A percentile compares a stretch with the other conserved stretches of the same genome.
phyloP scores from a whole-genome alignment of 129 eudicot species.

The Glebionis coronaria region DNA sequence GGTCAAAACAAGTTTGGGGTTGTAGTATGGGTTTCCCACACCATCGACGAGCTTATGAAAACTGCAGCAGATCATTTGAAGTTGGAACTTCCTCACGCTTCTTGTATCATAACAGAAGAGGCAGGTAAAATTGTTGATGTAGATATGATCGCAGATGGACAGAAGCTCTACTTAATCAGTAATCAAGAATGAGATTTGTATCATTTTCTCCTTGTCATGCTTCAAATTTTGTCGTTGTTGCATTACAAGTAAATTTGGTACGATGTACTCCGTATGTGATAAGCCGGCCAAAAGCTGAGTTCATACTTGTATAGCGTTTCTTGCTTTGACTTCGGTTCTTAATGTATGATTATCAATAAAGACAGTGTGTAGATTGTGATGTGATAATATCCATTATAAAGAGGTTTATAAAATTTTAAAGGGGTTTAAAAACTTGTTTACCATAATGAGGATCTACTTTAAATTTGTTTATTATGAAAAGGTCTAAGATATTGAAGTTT shows the following conservation, averaged over 20 bases:
- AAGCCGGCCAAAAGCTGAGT: neutral
- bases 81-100: conserved; percentile 27
- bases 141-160: conserved; percentile 67
- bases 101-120: conserved; percentile 69
- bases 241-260: conserved; percentile 2
- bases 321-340: neutral
- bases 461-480: no score
- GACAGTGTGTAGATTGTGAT: no score
- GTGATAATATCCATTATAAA: no score
- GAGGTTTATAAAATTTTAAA: no score
- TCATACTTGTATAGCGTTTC: conserved; percentile 1
- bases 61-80: conserved; percentile 49
- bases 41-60: conserved; percentile 71
- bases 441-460: no score
- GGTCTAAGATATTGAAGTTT: no score
- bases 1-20: conserved; percentile 52
- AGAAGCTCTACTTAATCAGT: conserved; percentile 61
- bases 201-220: conserved; percentile 9
- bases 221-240: conserved; percentile 25
- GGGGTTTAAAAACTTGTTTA: no score
- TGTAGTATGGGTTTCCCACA: conserved; percentile 75
- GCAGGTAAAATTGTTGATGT: conserved; percentile 74
- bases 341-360: neutral
- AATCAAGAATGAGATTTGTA: conserved; percentile 24
- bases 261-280: conserved; percentile 14